Conservation (phyloP, 345 rosid genomes). For the Capsella bursapastoris region DNA sequence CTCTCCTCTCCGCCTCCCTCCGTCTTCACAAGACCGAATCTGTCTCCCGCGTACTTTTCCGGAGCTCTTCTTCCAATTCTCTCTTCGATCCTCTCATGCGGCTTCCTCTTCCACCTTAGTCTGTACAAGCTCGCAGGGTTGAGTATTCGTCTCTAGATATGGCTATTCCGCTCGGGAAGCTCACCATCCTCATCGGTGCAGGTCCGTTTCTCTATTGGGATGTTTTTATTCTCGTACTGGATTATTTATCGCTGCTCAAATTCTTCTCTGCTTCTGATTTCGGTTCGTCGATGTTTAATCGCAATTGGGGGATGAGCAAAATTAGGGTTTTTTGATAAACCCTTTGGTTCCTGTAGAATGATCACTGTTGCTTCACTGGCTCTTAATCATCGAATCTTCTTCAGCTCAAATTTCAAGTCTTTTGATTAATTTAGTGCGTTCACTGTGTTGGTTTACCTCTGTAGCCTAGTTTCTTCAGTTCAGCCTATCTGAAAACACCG, state of each 20-base stretch:
- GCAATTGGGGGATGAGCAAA: conserved; percentile 12
- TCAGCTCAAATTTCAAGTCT: background rate
- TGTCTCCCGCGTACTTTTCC: background rate
- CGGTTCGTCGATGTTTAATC: conserved; percentile 3
- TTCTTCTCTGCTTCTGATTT: background rate
- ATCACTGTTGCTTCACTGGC: background rate
- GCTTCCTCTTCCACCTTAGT: conserved; percentile 8
- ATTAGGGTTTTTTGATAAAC: conserved; percentile 48
- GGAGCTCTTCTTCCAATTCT: background rate
- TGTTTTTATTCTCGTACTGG: background rate
- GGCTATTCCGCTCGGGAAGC: conserved; percentile 50
- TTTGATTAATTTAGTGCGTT: conserved; percentile 5
- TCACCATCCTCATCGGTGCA: conserved; percentile 50
- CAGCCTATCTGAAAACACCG: background rate
- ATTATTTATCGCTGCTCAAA: background rate
- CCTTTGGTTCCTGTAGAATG: conserved; percentile 26
- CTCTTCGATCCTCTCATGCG: conserved; percentile 16
- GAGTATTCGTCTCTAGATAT: conserved; percentile 24
- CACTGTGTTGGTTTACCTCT: background rate
- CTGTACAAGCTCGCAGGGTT: background rate
- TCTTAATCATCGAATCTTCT: background rate
- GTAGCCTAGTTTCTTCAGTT: background rate
- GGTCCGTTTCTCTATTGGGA: conserved; percentile 27
- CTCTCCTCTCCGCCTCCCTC: conserved; percentile 23
- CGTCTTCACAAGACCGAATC: conserved; percentile 24